phyloP scores from a whole-genome alignment of 2,329 filamentous ascomycete genomes.

The Metarhizium album region DNA sequence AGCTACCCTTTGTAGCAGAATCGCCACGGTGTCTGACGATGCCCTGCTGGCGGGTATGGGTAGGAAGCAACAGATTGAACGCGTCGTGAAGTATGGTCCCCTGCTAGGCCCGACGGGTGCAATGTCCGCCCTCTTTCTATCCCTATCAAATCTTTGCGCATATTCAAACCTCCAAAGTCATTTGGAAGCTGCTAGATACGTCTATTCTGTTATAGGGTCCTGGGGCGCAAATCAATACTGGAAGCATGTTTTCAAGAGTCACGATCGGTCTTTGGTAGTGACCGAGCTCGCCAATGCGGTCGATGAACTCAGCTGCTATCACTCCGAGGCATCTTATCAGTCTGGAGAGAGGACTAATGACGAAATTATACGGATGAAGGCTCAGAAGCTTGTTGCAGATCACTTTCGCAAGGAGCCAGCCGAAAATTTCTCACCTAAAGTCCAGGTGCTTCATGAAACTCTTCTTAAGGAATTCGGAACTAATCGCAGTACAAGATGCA shows the following conservation, averaged over 20 bases:
- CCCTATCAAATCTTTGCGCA: constrained; percentile 36
- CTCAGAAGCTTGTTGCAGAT: background rate
- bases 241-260: constrained; percentile 47
- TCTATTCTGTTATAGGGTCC: constrained; percentile 57
- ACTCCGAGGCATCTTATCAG: background rate
- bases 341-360: background rate
- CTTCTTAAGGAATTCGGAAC: constrained; percentile 55
- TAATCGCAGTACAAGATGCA: constrained; percentile 47
- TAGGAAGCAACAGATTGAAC: constrained; percentile 35
- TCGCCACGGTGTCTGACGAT: constrained; percentile 56
- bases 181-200: constrained; percentile 48
- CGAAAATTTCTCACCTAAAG: constrained; percentile 58
- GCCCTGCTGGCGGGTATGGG: constrained; percentile 15
- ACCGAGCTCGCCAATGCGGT: background rate
- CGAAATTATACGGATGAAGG: background rate
- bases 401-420: background rate
- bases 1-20: constrained; percentile 64
- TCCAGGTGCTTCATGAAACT: constrained; percentile 48
- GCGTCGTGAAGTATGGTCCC: constrained; percentile 31
- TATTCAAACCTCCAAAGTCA: constrained; percentile 38
- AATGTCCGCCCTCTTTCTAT: constrained; percentile 53
- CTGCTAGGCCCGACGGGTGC: constrained; percentile 34
- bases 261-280: background rate
- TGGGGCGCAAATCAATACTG: constrained; percentile 84
- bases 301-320: background rate